Evolutionary conservation across 805 yeast genomes (phyloP).

Genomic region (Brettanomyces nanus): DNA sequence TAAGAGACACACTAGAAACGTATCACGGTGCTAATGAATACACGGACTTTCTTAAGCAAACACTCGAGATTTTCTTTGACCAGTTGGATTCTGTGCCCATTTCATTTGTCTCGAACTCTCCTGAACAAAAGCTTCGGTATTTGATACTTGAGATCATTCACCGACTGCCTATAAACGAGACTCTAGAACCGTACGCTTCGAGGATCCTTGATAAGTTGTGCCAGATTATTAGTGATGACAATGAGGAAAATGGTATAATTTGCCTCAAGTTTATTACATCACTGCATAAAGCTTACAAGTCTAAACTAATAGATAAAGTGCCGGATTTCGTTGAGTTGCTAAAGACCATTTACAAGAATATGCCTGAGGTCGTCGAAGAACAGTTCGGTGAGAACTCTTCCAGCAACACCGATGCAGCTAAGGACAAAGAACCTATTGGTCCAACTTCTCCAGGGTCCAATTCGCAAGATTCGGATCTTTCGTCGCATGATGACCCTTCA

Average conservation of each 20-base stretch:
- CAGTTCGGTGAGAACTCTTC: conserved; percentile 38
- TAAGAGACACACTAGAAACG: conserved; percentile 80
- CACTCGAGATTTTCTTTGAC: conserved; percentile 62
- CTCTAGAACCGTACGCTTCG: conserved; percentile 62
- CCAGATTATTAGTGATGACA: conserved; percentile 59
- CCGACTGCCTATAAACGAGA: conserved; percentile 75
- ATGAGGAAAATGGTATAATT: conserved; percentile 91
- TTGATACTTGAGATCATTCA: conserved; percentile 71
- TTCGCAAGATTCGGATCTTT: conserved; percentile 29
- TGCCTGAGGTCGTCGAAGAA: conserved; percentile 65
- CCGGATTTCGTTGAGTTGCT: conserved; percentile 73
- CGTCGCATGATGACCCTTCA: conserved; percentile 33
- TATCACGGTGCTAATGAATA: conserved; percentile 78
- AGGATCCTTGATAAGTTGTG: conserved; percentile 53
- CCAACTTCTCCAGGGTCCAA: conserved; percentile 12
- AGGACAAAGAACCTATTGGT: background rate
- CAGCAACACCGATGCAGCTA: background rate
- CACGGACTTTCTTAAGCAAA: conserved; percentile 58
- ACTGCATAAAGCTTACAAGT: conserved; percentile 77
- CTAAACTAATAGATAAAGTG: conserved; percentile 58
- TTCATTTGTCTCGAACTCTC: conserved; percentile 55
- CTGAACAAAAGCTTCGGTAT: conserved; percentile 73
- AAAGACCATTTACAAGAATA: conserved; percentile 66
- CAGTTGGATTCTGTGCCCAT: conserved; percentile 63
- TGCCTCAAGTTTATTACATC: conserved; percentile 84